Conservation (phyloP, 306 rosid genomes). For the Citrullus amarus region DNA sequence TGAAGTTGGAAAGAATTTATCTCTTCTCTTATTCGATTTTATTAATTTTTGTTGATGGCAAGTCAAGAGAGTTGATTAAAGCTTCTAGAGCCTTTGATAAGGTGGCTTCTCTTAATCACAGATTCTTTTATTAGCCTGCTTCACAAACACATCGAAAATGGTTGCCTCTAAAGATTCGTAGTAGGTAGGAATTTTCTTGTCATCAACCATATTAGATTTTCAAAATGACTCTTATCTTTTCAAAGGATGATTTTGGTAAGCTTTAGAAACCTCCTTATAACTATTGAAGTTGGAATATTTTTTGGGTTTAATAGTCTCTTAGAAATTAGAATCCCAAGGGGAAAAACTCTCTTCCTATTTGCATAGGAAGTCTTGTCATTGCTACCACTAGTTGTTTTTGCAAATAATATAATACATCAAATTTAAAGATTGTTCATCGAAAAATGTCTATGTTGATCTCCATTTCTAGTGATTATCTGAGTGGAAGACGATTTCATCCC, state of each 20-base stretch:
- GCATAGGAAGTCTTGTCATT: too few relatives aligned
- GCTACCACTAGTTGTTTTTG: too few relatives aligned
- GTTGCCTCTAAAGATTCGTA: neutral
- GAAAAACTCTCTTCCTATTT: too few relatives aligned
- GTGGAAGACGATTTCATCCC: neutral
- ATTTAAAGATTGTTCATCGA: neutral
- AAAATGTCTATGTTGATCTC: neutral
- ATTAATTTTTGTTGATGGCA: neutral
- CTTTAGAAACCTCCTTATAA: neutral
- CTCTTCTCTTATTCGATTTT: neutral
- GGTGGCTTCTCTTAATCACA: neutral
- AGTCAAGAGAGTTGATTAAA: neutral
- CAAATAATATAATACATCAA: too few relatives aligned
- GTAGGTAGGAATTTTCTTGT: neutral
- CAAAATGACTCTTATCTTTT: neutral
- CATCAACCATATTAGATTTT: neutral
- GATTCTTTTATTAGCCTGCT: neutral
- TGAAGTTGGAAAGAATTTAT: too few relatives aligned
- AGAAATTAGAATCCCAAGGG: neutral
- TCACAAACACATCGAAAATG: neutral
- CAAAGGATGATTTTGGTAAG: neutral
- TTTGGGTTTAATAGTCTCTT: neutral
- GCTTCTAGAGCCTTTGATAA: neutral
- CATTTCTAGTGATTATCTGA: neutral
- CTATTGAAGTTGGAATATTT: neutral